These are phyloP conservation scores for Lentinus brumalis DNA, from an alignment of 768 basidiomycete genomes.

Conservation along the genomic window DNA sequence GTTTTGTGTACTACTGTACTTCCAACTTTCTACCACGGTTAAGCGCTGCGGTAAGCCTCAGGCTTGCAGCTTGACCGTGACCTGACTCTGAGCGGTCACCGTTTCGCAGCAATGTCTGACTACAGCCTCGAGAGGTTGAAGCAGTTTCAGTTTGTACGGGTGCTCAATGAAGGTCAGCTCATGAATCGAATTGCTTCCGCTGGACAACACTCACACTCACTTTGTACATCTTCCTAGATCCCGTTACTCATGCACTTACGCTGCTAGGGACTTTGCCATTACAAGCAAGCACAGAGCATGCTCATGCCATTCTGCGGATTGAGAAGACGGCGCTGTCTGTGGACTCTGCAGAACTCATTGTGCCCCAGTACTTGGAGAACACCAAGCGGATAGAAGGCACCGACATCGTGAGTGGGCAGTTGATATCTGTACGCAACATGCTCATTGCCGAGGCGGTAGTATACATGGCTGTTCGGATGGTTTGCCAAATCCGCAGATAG, in stretches of 20 bases:
- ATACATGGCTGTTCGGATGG: conserved; percentile 82
- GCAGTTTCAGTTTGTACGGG: conserved; percentile 54
- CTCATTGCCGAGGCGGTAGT: conserved; percentile 46
- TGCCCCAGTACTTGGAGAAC: conserved; percentile 42
- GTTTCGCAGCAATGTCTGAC: background rate
- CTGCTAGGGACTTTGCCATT: conserved; percentile 67
- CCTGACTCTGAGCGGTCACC: too few species aligned
- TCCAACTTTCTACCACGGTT: too few species aligned
- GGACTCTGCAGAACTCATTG: conserved; percentile 38
- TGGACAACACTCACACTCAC: background rate
- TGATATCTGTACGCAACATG: background rate
- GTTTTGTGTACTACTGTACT: too few species aligned
- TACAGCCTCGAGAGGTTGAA: conserved; percentile 35
- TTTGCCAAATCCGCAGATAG: conserved; percentile 39
- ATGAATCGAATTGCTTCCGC: background rate
- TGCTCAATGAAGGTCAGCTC: conserved; percentile 52
- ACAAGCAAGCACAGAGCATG: conserved; percentile 9
- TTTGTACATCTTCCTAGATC: conserved; percentile 41
- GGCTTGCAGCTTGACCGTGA: too few species aligned
- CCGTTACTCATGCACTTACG: conserved; percentile 58
- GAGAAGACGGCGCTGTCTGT: conserved; percentile 73
- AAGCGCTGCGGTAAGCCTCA: too few species aligned
- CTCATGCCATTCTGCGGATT: conserved; percentile 67
- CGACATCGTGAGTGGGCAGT: conserved; percentile 57
- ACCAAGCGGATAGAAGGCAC: conserved; percentile 57